Base-by-base conservation (phyloP, 164 flowering plant genomes). In the Tetracentron sinense region DNA sequence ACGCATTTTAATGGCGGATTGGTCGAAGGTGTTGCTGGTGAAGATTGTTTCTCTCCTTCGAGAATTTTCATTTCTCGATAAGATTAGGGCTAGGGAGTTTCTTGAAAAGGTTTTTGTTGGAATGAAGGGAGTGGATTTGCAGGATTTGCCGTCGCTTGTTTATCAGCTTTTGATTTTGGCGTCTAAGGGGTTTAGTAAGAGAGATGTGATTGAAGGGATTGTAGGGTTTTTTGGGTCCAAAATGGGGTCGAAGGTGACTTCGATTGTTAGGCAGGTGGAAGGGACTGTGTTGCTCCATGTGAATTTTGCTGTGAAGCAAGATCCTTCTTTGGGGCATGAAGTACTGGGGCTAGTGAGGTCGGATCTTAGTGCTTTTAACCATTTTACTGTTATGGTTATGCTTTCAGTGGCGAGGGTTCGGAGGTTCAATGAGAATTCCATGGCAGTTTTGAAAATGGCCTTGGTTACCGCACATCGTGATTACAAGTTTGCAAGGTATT, bases 271-370 rank as follows among this genome's bases (percentile, higher is more conserved):
- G 75, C 96, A 92, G 74, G 88, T 92, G 25, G 94, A 92, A 68
- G 96, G 94, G 67, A 92, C 97, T 7, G 92, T 84, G 20, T 72
- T 92, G 78, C 83, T 92, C 25, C 97, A 87, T 73, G 75, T 92
- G 53, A 89, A 92, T 80, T 92, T 92, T 60, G 89, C 96, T 0
- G 97, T 86, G 80, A 92, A 87, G 81, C 97, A 89, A 80, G 96
- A 89, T 68, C 92, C 89, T 35, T 82, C 88, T 0, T 53, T 92
- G 59, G 96, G 83, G 19, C 86, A 84, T 60, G 94, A 86, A 76
- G 78, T 89, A 55, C 59, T 89, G 69, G 82, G 83, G 54, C 66
- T 89, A 1, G 72, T 86, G 48, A 85, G 69, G 56, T 73, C 78
- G 20, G 85, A 85, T 76, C 58, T 75, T n/a, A 60, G 81, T 67